Evolutionary conservation across 1,139 yeast species (phyloP).

Genomic region (Geotrichum carabidarum): DNA sequence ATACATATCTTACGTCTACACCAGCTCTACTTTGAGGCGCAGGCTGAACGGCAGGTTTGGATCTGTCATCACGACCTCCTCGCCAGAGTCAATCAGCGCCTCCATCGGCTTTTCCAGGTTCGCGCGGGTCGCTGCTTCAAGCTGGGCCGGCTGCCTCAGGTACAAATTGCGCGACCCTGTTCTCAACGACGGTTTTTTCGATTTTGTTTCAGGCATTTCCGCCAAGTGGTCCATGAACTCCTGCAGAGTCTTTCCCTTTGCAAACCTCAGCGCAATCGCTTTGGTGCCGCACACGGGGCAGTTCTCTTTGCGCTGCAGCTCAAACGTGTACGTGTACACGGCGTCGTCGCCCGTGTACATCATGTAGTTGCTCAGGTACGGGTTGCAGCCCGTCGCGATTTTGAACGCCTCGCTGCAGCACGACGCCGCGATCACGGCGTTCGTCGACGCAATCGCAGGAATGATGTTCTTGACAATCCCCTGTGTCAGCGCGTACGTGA

Average conservation of each 20-base stretch:
- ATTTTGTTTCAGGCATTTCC: constrained; percentile 39
- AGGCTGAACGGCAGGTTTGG: constrained; percentile 48
- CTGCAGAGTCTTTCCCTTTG: constrained; percentile 45
- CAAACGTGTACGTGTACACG: constrained; percentile 67
- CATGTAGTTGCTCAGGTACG: constrained; percentile 72
- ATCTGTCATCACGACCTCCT: constrained; percentile 56
- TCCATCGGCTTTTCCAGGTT: constrained; percentile 43
- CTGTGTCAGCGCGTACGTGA: constrained; percentile 63
- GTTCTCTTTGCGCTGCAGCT: constrained; percentile 52
- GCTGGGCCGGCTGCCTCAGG: constrained; percentile 48
- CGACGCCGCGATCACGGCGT: constrained; percentile 86
- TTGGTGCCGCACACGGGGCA: constrained; percentile 72
- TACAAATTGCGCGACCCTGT: constrained; percentile 45
- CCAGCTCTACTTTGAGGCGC: constrained; percentile 30
- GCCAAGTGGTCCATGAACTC: constrained; percentile 44
- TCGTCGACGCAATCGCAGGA: constrained; percentile 92
- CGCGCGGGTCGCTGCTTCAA: constrained; percentile 48
- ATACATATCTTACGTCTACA: constrained; percentile 1
- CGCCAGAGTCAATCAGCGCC: constrained; percentile 42
- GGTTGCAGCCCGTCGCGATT: constrained; percentile 62
- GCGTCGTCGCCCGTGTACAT: constrained; percentile 80
- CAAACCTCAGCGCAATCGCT: constrained; percentile 38
- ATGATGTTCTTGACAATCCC: constrained; percentile 91
- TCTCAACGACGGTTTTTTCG: constrained; percentile 50
- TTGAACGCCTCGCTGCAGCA: constrained; percentile 88